Percentiles rank a stretch among this genome's conserved stretches.
Conservation (phyloP, 208 protist genomes). For the Willaertia magna region DNA sequence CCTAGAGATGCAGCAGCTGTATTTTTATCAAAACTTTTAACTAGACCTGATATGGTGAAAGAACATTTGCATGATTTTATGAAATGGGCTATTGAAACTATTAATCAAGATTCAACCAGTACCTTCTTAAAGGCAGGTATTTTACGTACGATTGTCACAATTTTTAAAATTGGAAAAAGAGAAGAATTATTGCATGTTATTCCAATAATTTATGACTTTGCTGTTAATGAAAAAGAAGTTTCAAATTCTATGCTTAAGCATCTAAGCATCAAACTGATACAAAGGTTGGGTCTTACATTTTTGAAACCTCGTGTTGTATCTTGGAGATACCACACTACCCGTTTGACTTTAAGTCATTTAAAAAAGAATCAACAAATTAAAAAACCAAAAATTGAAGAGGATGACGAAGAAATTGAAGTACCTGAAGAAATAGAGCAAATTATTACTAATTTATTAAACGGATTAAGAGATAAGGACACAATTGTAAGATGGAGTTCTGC, state of each 20-base stretch:
- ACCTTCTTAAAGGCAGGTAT: constrained; percentile 45
- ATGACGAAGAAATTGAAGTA: constrained; percentile 32
- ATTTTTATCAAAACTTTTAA: constrained; percentile 68
- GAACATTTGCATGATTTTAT: constrained; percentile 32
- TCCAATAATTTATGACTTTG: constrained; percentile 31
- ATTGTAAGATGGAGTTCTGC: constrained; percentile 89
- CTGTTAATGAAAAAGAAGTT: constrained; percentile 23
- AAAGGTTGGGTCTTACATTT: constrained; percentile 69
- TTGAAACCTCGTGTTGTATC: constrained; percentile 55
- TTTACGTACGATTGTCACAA: constrained; percentile 56
- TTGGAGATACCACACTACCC: constrained; percentile 75
- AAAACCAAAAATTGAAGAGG: constrained; percentile 16
- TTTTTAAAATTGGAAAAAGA: constrained; percentile 77
- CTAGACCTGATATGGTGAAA: constrained; percentile 32
- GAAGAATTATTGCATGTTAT: constrained; percentile 51
- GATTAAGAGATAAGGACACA: constrained; percentile 50
- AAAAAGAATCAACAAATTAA: not conserved
- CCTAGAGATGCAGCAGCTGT: constrained; percentile 70
- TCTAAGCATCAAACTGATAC: constrained; percentile 64
- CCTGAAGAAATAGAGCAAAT: constrained; percentile 37
- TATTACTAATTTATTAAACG: constrained; percentile 31
- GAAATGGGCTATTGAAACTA: constrained; percentile 2
- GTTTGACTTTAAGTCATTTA: constrained; percentile 28
- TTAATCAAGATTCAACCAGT: not conserved
- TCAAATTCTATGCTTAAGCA: constrained; percentile 60